A percentile compares a stretch with the other conserved stretches of the same genome.
phyloP scores from a whole-genome alignment of 441 rosid genomes.

The Pelargonium fulgidum region DNA sequence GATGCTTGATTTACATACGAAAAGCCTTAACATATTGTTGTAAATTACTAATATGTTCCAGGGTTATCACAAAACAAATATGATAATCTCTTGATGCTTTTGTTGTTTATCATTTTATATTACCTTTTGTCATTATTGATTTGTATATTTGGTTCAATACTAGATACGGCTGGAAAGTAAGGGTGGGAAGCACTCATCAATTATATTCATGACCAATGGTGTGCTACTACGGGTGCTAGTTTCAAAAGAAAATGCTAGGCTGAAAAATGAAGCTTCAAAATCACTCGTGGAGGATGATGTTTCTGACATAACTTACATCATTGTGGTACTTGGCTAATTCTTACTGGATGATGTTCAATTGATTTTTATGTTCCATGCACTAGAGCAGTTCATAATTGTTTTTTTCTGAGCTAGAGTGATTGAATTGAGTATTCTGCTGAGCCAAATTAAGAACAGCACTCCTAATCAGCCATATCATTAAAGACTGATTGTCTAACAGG shows the following conservation, averaged over 20 bases:
- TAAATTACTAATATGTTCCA: too few relatives aligned
- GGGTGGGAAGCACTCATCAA: slow-evolving; percentile 82
- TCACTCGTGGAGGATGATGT: slow-evolving; percentile 28
- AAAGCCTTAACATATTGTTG: too few relatives aligned
- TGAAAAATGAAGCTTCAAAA: slow-evolving; percentile 26
- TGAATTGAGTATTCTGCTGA: background rate
- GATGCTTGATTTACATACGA: too few relatives aligned
- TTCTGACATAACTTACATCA: slow-evolving; percentile 77
- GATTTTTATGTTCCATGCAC: background rate
- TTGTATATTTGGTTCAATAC: slow-evolving; percentile 11
- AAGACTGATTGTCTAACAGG: background rate
- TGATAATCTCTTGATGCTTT: background rate
- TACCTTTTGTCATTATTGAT: slow-evolving; percentile 12
- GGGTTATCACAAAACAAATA: background rate
- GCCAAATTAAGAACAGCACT: background rate
- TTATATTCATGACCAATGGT: slow-evolving; percentile 96
- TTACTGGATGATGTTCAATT: background rate
- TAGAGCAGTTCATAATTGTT: background rate
- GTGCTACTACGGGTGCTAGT: slow-evolving; percentile 76
- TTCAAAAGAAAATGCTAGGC: slow-evolving; percentile 39
- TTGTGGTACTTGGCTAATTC: slow-evolving; percentile 57
- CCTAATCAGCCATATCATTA: background rate
- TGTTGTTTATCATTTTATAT: background rate
- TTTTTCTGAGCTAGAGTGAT: background rate
- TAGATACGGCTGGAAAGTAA: slow-evolving; percentile 89